These are phyloP conservation scores for Russula dissimulans DNA, from an alignment of 768 basidiomycete species.

Conservation along the genomic window DNA sequence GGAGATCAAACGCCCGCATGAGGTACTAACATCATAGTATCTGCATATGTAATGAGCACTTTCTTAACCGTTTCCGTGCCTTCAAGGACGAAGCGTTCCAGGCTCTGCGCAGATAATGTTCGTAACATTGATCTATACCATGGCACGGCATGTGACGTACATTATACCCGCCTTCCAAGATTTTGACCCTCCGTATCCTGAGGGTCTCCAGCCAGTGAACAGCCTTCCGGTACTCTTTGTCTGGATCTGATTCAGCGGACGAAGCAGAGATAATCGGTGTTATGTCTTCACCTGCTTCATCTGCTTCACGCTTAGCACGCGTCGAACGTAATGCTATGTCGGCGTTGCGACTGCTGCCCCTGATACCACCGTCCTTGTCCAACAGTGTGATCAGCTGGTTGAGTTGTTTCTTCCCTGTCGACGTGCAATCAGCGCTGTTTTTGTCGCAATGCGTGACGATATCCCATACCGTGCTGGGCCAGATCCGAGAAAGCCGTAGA, in stretches of 20 bases:
- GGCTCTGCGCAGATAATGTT: conserved; percentile 44
- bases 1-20: background rate
- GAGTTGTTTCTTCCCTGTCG: conserved; percentile 70
- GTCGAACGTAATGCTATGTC: conserved; percentile 65
- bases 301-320: conserved; percentile 79
- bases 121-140: background rate
- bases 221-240: conserved; percentile 84
- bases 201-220: conserved; percentile 92
- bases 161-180: conserved; percentile 71
- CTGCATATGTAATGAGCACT: conserved; percentile 63
- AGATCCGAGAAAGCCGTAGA: conserved; percentile 79
- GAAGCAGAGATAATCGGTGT: background rate
- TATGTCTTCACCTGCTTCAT: conserved; percentile 65
- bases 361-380: conserved; percentile 56
- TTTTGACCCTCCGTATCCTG: conserved; percentile 71
- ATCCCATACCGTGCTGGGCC: conserved; percentile 61
- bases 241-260: conserved; percentile 30
- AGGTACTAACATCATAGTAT: conserved; percentile 60
- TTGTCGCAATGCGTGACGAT: background rate
- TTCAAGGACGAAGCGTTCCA: conserved; percentile 74
- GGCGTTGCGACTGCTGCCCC: conserved; percentile 45
- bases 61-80: conserved; percentile 52
- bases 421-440: background rate
- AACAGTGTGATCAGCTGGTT: conserved; percentile 81
- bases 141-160: conserved; percentile 31